Percentiles rank a stretch among this genome's conserved stretches.
phyloP scores from a whole-genome alignment of 257 asterid genomes.

The Lavandula angustifolia region DNA sequence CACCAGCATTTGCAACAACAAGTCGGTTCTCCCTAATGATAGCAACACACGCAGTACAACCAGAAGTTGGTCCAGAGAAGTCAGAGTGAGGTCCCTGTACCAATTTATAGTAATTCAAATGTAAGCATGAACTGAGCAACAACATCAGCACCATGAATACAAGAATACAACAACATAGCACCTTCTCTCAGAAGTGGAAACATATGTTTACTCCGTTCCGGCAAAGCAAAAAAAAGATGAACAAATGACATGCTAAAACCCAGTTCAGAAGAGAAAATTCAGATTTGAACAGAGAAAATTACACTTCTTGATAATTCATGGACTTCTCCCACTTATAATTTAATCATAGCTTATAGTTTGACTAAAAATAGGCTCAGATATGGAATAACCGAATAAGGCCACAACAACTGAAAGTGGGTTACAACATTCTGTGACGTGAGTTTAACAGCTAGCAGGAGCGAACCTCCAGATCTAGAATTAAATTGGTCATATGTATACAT shows the following conservation, averaged over 20 bases:
- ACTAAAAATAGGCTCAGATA: not conserved
- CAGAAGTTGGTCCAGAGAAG: conserved; percentile 95
- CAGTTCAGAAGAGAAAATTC: not conserved
- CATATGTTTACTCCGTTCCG: not conserved
- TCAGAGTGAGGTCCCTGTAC: conserved; percentile 95
- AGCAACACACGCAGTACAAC: conserved; percentile 95
- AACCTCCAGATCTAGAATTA: not conserved
- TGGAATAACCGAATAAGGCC: not conserved
- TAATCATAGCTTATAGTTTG: conserved; percentile 5
- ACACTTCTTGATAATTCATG: not conserved
- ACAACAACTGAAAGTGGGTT: conserved; percentile 6
- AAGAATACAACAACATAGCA: too few species aligned
- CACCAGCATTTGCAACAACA: conserved; percentile 94
- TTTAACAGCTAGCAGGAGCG: not conserved
- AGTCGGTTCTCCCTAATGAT: conserved; percentile 75
- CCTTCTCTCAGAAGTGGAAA: too few species aligned
- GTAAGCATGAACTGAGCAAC: conserved; percentile 8
- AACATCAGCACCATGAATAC: not conserved
- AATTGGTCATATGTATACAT: conserved; percentile 3
- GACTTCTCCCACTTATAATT: not conserved
- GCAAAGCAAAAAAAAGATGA: not conserved
- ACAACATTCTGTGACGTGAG: not conserved
- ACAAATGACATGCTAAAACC: not conserved
- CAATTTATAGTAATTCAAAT: conserved; percentile 25
- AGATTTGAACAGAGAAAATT: not conserved